Percentiles rank a stretch among this genome's conserved stretches.
These are phyloP conservation scores for Ambrosia artemisiifolia DNA, from an alignment of 129 eudicot genomes.

Conservation along the genomic window DNA sequence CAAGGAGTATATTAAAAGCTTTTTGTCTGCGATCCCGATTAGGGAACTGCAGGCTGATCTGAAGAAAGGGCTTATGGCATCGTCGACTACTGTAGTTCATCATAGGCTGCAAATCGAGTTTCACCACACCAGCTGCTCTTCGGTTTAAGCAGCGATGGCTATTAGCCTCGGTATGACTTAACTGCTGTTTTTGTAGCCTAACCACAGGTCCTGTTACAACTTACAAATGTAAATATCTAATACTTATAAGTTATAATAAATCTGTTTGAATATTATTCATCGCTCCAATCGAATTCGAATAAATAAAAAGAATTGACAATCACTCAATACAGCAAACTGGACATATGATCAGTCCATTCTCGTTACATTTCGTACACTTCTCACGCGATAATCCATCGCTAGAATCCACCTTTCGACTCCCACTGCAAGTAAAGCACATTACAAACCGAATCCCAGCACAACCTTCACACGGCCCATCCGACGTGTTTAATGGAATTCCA, in stretches of 20 bases:
- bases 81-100: constrained; percentile 4
- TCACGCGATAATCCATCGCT: constrained; percentile 19
- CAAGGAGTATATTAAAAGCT: constrained; percentile 8
- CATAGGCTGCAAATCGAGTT: constrained; percentile 10
- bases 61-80: not conserved
- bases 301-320: not conserved
- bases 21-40: constrained; percentile 13
- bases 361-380: constrained; percentile 68
- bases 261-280: not conserved
- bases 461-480: constrained; percentile 57
- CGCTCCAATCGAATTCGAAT: not conserved
- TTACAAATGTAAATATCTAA: not conserved
- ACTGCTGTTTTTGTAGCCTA: constrained; percentile 1
- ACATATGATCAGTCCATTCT: constrained; percentile 72
- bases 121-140: constrained; percentile 14
- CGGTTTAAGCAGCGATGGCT: not conserved
- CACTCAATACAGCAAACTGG: constrained; percentile 47
- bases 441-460: constrained; percentile 71
- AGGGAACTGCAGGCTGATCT: constrained; percentile 7
- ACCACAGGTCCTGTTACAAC: not conserved
- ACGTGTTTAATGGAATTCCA: constrained; percentile 45
- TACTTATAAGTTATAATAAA: not conserved
- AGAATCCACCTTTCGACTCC: constrained; percentile 59
- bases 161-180: not conserved
- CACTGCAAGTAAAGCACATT: constrained; percentile 66